Evolutionary conservation across 768 basidiomycete species (phyloP), one percentile per base, ranked within the genome.

Genomic region (Exidia glandulosa): DNA sequence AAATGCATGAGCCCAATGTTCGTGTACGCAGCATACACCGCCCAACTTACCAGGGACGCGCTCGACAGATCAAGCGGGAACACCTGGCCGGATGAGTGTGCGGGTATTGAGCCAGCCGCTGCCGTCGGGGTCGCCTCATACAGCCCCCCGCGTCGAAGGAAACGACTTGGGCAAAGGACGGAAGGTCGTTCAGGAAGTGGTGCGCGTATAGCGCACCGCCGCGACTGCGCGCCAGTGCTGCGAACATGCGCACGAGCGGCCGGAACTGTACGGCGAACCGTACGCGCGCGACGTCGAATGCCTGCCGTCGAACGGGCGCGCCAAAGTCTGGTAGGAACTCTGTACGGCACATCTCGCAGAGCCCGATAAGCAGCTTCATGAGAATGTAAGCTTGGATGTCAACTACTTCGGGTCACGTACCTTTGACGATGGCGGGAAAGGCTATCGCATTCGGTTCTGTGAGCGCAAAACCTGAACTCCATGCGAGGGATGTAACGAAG

Each of bases 391-490:
- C 60, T 47, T 33, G 57, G 65, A 13, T 67, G 45, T 5, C 19
- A 13, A 45, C 30, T 13, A 2, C 27, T 9, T 23, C 16, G 16
- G 25, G 29, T 16, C n/a, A 58, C 76, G 33, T 48, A 90, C 92
- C 89, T 81, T 94, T 95, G 58, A 93, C 65, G 14, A 93, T 85
- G 5, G 89, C 88, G 33, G 90, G 82, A 67, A 83, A 90, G 0
- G 86, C 87, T 29, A 88, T 80, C 0, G 86, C 82, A 66, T 94
- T 92, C 1, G 86, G 83, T 64, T 88, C 86, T 12, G 83, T 84
- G 19, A 89, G 74, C 1, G 80, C 77, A 12, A 87, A 88, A 2
- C 81, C 86, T 6, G 78, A 78, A 59, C 78, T 82, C 83, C 85
- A 86, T 2, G 88, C 86, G 9, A 80, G 69, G 6, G 86, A 75